These are phyloP conservation scores for Trichoderma sp. DNA, from an alignment of 2,329 filamentous ascomycete genomes.

Conservation along the genomic window DNA sequence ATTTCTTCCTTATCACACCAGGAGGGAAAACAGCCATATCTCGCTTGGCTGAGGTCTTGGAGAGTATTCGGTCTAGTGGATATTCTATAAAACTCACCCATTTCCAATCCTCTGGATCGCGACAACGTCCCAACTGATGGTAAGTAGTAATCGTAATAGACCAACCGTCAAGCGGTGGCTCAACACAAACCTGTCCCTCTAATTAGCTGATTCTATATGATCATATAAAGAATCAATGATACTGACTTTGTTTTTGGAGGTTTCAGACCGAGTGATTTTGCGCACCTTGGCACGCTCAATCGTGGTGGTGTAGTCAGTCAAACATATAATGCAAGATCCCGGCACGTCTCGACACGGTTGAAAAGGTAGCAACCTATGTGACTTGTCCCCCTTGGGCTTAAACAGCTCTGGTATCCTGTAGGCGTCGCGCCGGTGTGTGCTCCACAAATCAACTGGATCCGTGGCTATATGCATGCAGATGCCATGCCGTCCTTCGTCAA, in stretches of 20 bases:
- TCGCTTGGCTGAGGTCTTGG: neutral
- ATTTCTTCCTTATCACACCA: neutral
- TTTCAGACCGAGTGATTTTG: neutral
- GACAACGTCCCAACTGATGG: slow-evolving; percentile 3
- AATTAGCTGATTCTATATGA: neutral
- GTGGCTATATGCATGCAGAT: neutral
- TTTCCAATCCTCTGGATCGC: neutral
- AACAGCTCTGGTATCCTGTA: slow-evolving; percentile 1
- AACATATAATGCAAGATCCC: neutral
- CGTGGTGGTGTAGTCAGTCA: neutral
- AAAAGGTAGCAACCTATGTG: neutral
- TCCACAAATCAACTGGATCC: neutral
- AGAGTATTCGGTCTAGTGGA: neutral
- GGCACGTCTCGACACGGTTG: neutral
- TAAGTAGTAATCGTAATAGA: neutral
- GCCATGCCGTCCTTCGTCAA: neutral
- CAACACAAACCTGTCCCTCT: neutral
- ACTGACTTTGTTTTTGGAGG: neutral
- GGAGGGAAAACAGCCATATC: neutral
- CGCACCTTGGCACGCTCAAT: neutral
- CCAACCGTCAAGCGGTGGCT: neutral
- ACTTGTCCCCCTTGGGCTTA: neutral
- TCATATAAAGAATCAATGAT: neutral
- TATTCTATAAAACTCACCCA: neutral
- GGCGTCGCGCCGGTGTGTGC: no score